These are phyloP conservation scores for Chamaenerion angustifolium DNA, from an alignment of 345 rosid genomes.

Conservation along the genomic window DNA sequence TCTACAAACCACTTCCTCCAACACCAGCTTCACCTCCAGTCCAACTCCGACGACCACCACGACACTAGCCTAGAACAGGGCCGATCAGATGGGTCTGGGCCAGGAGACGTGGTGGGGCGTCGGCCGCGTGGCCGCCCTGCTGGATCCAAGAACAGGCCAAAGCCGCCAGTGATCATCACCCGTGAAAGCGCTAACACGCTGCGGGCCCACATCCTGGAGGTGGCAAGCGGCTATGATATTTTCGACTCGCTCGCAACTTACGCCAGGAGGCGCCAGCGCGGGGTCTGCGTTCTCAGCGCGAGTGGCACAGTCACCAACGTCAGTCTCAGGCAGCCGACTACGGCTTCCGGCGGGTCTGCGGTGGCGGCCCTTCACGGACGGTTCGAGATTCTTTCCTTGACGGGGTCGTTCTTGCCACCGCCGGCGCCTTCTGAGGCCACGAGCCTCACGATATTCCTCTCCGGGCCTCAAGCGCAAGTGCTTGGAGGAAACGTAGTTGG, in stretches of 20 bases:
- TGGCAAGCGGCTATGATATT: constrained; percentile 77
- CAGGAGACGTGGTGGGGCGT: constrained; percentile 48
- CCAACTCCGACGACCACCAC: too few species aligned
- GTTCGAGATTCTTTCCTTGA: constrained; percentile 75
- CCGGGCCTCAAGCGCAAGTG: constrained; percentile 93
- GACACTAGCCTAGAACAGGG: too few species aligned
- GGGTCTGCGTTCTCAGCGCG: constrained; percentile 87
- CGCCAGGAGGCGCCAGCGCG: constrained; percentile 78
- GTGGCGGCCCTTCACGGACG: constrained; percentile 74
- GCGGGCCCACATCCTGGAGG: constrained; percentile 87
- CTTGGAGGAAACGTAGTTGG: constrained; percentile 97
- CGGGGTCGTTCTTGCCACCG: constrained; percentile 83
- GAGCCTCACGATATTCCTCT: constrained; percentile 70
- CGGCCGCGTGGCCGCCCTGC: constrained; percentile 88
- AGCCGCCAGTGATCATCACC: constrained; percentile 86
- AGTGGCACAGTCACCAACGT: constrained; percentile 83
- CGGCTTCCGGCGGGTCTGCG: constrained; percentile 38
- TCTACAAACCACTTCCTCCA: too few species aligned
- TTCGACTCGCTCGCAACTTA: constrained; percentile 77
- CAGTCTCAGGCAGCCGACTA: constrained; percentile 77
- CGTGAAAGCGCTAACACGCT: constrained; percentile 91
- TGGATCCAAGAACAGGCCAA: constrained; percentile 92
- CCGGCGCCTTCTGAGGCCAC: constrained; percentile 93
- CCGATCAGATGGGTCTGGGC: not conserved
- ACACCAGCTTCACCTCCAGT: too few species aligned